Percentiles rank a stretch among this genome's conserved stretches.
Evolutionary conservation across 129 eudicot genomes (phyloP).

Genomic region (Smallanthus sonchifolius): DNA sequence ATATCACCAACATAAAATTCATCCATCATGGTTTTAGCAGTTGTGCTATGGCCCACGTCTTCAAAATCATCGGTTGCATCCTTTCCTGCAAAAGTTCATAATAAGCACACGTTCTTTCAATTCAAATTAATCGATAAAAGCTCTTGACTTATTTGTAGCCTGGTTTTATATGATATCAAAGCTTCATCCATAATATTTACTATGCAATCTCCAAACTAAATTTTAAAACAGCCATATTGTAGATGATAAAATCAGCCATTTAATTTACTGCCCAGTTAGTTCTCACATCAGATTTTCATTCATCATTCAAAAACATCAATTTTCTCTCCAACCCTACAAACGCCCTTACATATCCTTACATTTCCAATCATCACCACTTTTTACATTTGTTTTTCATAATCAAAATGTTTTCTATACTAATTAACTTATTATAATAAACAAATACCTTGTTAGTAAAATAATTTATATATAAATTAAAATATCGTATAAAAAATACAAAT

Average conservation of each 20-base stretch:
- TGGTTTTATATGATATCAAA: not conserved
- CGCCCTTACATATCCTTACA: too few species aligned
- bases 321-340: too few species aligned
- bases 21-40: slow-evolving; percentile 83
- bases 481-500: too few species aligned
- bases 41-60: slow-evolving; percentile 90
- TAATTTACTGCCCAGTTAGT: not conserved
- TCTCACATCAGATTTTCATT: not conserved
- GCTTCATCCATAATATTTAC: not conserved
- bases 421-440: too few species aligned
- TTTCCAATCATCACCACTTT: too few species aligned
- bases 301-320: too few species aligned
- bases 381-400: too few species aligned
- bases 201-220: not conserved
- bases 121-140: not conserved
- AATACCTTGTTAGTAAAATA: too few species aligned
- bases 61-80: slow-evolving; percentile 99
- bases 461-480: too few species aligned
- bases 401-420: too few species aligned
- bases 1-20: slow-evolving; percentile 74
- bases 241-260: slow-evolving; percentile 1
- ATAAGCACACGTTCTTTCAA: not conserved
- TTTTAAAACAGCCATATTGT: not conserved
- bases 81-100: slow-evolving; percentile 51
- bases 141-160: not conserved